Evolutionary conservation across 345 rosid species (phyloP), one percentile per base, ranked within the genome.

Genomic region (Eucalyptus guilfoylei): DNA sequence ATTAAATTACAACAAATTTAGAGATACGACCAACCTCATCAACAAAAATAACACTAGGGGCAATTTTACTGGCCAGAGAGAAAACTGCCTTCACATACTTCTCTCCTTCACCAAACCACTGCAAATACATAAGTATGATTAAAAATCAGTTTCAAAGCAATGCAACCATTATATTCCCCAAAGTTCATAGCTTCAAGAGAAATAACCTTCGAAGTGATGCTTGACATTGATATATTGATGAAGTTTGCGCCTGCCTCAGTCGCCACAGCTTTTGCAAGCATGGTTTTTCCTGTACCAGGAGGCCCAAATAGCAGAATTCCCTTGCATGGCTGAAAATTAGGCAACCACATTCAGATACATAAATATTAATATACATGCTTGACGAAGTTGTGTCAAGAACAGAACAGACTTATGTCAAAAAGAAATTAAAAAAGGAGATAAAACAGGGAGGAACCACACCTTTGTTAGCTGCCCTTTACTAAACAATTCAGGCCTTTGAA

Each of bases 31-130:
- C 81, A 88, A 98, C 99, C 99, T 98, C 99, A 87, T 98, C 99
- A 87, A 98, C 96, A 90, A 98, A 98, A 92, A 98, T 89, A 91
- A 98, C 98, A 92, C 99, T 97, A 7, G 99, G 99, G 88, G 99
- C 97, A 90, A 98, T 97, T 94, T 98, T 98, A 92, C 99, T 98
- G 40, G 99, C 99, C 76, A 98, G 94, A 90, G 99, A 98, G 92
- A 98, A 98, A 60, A 98, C 99, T 28, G 99, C 99, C 93, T 97
- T 98, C 49, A 98, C 99, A 89, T 97, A 98, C 93, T 98, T 98
- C 92, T 98, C 99, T 64, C 99, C 99, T 94, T 98, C 99, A 89
- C 99, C 99, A 94, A 98, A 98, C 99, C 99, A 98, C 99, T 98
- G 96, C 94, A 96, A 87, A 30, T 15, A 88, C 89, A 49, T 88